Percentiles rank a stretch among this genome's conserved stretches.
Conservation (phyloP, 306 rosid species). For the Trifolium repens region DNA sequence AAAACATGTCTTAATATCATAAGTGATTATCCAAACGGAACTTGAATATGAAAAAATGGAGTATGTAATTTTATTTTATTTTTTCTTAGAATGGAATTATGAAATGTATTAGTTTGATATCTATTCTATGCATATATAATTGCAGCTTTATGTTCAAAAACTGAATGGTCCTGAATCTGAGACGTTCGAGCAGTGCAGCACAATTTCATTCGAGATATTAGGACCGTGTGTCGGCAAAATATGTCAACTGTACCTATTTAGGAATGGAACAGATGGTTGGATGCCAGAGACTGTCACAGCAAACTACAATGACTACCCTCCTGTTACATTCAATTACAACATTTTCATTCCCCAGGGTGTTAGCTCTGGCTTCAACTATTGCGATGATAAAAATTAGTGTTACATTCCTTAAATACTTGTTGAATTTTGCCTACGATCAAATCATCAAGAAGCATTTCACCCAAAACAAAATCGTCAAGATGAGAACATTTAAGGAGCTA, state of each 20-base stretch:
- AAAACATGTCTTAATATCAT: too few species aligned
- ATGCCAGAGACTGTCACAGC: not conserved
- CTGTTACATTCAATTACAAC: not conserved
- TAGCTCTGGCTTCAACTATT: not conserved
- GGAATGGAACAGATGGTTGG: not conserved
- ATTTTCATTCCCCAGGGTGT: not conserved
- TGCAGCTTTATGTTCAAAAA: constrained; percentile 55
- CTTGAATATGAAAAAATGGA: too few species aligned
- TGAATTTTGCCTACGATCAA: not conserved
- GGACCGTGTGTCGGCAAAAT: constrained; percentile 37
- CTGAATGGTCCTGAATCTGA: constrained; percentile 40
- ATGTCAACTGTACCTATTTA: not conserved
- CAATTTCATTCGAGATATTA: constrained; percentile 46
- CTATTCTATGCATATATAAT: not conserved
- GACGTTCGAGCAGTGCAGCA: constrained; percentile 59
- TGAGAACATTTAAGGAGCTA: too few species aligned
- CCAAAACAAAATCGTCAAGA: too few species aligned
- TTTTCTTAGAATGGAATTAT: not conserved
- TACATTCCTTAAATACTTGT: not conserved
- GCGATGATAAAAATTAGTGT: too few species aligned
- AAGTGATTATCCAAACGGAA: not conserved
- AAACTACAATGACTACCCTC: not conserved
- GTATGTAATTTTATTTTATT: too few species aligned
- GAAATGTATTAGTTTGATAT: not conserved
- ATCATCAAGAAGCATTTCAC: too few species aligned